These are phyloP conservation scores for Cladorrhinum samala DNA, from an alignment of 495 filamentous ascomycete genomes.

Conservation along the genomic window DNA sequence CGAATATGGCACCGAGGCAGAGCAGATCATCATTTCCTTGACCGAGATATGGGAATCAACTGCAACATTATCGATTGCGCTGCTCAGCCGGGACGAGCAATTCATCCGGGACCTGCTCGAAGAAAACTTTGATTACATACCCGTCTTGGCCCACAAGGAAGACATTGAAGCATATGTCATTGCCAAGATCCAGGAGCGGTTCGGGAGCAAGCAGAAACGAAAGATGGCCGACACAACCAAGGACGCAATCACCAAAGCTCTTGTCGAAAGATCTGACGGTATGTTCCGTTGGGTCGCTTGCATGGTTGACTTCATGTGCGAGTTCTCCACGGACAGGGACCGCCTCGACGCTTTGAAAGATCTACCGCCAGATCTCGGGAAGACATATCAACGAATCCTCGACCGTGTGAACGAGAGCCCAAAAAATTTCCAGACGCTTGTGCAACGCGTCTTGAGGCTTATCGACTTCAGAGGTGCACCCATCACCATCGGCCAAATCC, in stretches of 20 bases:
- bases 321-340: constrained; percentile 24
- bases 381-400: constrained; percentile 33
- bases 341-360: constrained; percentile 24
- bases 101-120: constrained; percentile 16
- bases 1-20: constrained; percentile 18
- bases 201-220: background rate
- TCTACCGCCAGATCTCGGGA: constrained; percentile 27
- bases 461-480: background rate
- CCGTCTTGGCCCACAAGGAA: constrained; percentile 20
- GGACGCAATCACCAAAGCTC: constrained; percentile 7
- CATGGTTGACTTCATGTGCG: constrained; percentile 35
- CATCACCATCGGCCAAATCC: constrained; percentile 2
- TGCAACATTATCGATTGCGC: constrained; percentile 18
- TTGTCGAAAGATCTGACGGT: background rate
- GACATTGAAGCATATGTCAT: constrained; percentile 28
- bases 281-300: constrained; percentile 41
- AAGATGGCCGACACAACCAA: constrained; percentile 11
- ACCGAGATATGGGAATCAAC: constrained; percentile 8
- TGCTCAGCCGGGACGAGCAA: constrained; percentile 23
- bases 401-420: constrained; percentile 4
- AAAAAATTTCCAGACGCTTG: background rate
- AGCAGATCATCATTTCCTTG: constrained; percentile 12
- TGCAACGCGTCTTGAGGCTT: background rate
- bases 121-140: constrained; percentile 18
- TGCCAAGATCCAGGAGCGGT: background rate